A percentile compares a stretch with the other conserved stretches of the same genome.
These are phyloP conservation scores for Hibiscus tridactylites DNA, from an alignment of 345 rosid species.

Conservation along the genomic window DNA sequence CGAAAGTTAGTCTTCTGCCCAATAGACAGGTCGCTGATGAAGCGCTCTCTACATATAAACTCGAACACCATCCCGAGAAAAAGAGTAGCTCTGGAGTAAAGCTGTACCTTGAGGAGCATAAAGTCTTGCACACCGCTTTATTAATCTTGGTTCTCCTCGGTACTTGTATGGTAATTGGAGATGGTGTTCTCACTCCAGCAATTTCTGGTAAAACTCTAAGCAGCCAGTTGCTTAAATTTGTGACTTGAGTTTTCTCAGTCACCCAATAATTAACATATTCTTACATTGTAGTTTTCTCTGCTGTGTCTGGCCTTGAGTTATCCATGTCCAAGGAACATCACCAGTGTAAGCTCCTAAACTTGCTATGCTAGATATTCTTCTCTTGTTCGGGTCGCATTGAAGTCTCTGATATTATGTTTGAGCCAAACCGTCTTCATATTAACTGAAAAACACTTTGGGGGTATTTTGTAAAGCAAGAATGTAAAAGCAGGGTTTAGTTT, in stretches of 20 bases:
- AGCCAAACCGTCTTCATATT: background rate
- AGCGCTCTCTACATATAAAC: constrained; percentile 90
- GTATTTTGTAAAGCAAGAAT: background rate
- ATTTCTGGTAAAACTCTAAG: constrained; percentile 61
- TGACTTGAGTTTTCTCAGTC: background rate
- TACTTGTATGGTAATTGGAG: constrained; percentile 99
- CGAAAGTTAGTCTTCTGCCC: constrained; percentile 88
- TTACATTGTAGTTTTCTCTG: constrained; percentile 67
- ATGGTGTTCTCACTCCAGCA: constrained; percentile 95
- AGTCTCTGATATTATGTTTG: background rate
- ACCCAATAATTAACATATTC: constrained; percentile 4
- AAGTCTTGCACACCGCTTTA: constrained; percentile 79
- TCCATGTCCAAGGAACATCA: constrained; percentile 89
- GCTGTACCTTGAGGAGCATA: constrained; percentile 71
- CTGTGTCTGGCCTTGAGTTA: constrained; percentile 93
- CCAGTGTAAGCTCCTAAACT: constrained; percentile 54
- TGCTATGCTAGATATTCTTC: background rate
- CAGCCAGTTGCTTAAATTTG: background rate
- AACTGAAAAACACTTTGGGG: background rate
- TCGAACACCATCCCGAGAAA: constrained; percentile 68
- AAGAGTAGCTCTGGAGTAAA: constrained; percentile 56
- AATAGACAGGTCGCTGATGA: constrained; percentile 89
- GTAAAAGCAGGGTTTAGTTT: background rate
- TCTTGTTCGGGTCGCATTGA: background rate
- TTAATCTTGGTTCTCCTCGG: constrained; percentile 92